Percentiles rank a stretch among this genome's conserved stretches.
Evolutionary conservation across 495 filamentous ascomycete genomes (phyloP).

Genomic region (Oidiodendron maius): DNA sequence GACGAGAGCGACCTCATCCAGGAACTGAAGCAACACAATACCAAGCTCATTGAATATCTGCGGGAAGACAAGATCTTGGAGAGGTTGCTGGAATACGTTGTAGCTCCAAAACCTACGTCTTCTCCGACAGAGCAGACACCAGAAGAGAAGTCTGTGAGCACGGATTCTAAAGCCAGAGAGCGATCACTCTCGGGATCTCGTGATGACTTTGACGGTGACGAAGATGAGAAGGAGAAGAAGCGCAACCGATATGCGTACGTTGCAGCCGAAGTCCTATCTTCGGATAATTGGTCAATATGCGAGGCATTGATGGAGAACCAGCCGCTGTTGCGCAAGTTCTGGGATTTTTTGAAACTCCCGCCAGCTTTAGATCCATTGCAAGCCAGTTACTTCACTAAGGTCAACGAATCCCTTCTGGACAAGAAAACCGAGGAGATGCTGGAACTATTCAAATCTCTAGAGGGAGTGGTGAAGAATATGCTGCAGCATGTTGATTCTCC

Average conservation of each 20-base stretch:
- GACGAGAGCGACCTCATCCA: slow-evolving; percentile 95
- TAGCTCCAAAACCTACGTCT: slow-evolving; percentile 62
- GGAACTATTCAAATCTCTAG: slow-evolving; percentile 73
- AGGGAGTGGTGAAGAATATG: slow-evolving; percentile 76
- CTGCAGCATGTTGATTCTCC: slow-evolving; percentile 94
- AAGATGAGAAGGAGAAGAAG: slow-evolving; percentile 77
- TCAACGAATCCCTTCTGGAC: slow-evolving; percentile 93
- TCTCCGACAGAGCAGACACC: slow-evolving; percentile 51
- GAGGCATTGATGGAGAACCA: slow-evolving; percentile 87
- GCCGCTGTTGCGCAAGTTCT: slow-evolving; percentile 72
- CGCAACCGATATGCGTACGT: slow-evolving; percentile 87
- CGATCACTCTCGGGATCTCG: slow-evolving; percentile 40
- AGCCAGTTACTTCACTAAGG: slow-evolving; percentile 97
- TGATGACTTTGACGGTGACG: slow-evolving; percentile 46
- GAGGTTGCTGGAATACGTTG: slow-evolving; percentile 84
- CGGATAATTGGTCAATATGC: slow-evolving; percentile 92
- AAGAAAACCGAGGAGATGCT: slow-evolving; percentile 98
- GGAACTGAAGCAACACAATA: slow-evolving; percentile 96
- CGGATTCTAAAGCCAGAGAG: slow-evolving; percentile 40
- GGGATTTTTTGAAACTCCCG: slow-evolving; percentile 76
- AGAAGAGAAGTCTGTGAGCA: slow-evolving; percentile 24
- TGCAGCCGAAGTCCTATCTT: slow-evolving; percentile 87
- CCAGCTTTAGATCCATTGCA: slow-evolving; percentile 84
- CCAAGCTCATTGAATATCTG: slow-evolving; percentile 94
- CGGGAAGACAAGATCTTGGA: slow-evolving; percentile 83